Conservation (phyloP, 805 yeast genomes). For the Zygoascus ofunaensis region DNA sequence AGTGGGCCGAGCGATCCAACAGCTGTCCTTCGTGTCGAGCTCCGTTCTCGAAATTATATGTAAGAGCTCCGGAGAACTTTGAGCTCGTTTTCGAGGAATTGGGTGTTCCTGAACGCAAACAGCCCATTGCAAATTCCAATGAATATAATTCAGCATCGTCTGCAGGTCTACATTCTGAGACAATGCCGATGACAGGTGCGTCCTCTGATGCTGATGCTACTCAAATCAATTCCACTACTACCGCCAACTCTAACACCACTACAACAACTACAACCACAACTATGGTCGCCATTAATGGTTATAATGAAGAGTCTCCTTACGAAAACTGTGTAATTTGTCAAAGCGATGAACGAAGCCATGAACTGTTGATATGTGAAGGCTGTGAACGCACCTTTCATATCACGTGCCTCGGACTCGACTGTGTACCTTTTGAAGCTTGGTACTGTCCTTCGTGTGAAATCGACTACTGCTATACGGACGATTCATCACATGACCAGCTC, state of each 20-base stretch:
- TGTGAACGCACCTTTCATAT: conserved; percentile 27
- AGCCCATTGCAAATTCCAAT: neutral
- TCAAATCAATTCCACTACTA: neutral
- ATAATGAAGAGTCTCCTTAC: conserved; percentile 1
- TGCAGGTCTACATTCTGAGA: too few relatives aligned
- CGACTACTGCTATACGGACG: conserved; percentile 1
- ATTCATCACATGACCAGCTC: too few relatives aligned
- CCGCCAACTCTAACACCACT: neutral
- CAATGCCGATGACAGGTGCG: too few relatives aligned
- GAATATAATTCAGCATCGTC: too few relatives aligned
- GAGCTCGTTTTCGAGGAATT: neutral
- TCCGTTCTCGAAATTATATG: conserved; percentile 25
- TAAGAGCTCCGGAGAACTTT: neutral
- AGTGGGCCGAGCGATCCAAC: conserved; percentile 50
- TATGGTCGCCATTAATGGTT: neutral
- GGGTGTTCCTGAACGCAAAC: neutral
- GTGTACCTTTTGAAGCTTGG: conserved; percentile 25
- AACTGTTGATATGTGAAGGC: conserved; percentile 24
- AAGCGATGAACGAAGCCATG: conserved; percentile 22
- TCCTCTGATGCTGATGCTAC: neutral
- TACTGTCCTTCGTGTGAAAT: conserved; percentile 26
- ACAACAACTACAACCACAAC: too few relatives aligned
- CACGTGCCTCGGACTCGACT: conserved; percentile 24
- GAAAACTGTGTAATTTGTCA: conserved; percentile 24
- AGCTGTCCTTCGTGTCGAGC: conserved; percentile 46